Base-by-base conservation (phyloP, 2,329 filamentous ascomycete species). In the Paraphaeosphaeria minitans region DNA sequence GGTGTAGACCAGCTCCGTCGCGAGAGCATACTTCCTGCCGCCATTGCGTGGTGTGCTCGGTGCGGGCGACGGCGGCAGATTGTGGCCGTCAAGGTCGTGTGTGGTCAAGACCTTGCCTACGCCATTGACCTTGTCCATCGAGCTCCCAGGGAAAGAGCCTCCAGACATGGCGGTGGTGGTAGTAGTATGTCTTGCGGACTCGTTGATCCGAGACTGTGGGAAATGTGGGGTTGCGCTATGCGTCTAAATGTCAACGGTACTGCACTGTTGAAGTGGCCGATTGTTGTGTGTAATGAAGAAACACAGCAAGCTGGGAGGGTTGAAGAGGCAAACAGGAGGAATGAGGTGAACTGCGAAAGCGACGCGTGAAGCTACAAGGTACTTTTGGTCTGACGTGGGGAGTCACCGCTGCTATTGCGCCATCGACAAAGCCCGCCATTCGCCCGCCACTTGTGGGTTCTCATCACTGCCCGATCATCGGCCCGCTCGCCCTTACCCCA, bases 1-100 rank as follows among this genome's bases (percentile, higher is more conserved):
- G 53, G 94, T 98, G 78, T 94, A 98, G 60, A 99, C 95, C 63
- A 99, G 83, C 80, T 99, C 95, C 4, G 95, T 99, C 58, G 94
- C 94, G 61, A 99, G 86, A 47, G 93, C 93, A 79, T 98, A 99
- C 67, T 92, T 91, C 66, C 90, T 87, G 63, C 92, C 93, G 74
- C 92, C 93, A 74, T 89, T 90, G 74, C 89, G 86, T 24, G 95
- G 95, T 73, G 90, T 97, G 16, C 94, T 98, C 2, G 94, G 93
- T 24, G 95, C 92, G 1, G 95, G 95, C 8, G 95, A 97, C 9
- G 75, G 75, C 13, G 75, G 75, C 43, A 78, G 67, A 58, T 78
- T 67, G 65, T 78, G 74, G 49, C 75, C 75, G 47, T 78, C 75
- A 42, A 78, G 66, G 57, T 78, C 75, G 49, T 74, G 67, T 19